A percentile compares a stretch with the other conserved stretches of the same genome.
phyloP scores from a whole-genome alignment of 2,329 filamentous ascomycete genomes.

The Hirsutella thompsonii region DNA sequence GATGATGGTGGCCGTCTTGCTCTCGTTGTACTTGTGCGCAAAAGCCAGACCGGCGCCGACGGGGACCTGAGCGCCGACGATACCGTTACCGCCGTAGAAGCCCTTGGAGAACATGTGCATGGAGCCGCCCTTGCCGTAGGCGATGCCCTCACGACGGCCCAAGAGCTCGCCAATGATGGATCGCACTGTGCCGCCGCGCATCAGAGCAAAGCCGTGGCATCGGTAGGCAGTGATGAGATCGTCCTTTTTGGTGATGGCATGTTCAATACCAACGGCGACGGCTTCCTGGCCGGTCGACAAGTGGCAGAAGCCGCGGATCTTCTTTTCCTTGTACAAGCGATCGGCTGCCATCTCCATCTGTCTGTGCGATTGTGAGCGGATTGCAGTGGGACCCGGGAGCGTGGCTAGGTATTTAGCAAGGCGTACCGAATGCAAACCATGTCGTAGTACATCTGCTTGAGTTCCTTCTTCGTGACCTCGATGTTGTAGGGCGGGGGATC shows the following conservation, averaged over 20 bases:
- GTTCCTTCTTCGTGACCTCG: constrained; percentile 89
- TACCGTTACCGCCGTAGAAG: constrained; percentile 98
- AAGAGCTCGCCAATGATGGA: constrained; percentile 94
- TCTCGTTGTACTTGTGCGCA: constrained; percentile 84
- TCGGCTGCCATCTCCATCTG: constrained; percentile 99
- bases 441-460: constrained; percentile 98
- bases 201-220: constrained; percentile 95
- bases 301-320: constrained; percentile 99
- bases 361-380: constrained; percentile 38
- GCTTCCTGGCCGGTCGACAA: constrained; percentile 96
- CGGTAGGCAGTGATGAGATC: constrained; percentile 97
- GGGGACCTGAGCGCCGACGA: constrained; percentile 95
- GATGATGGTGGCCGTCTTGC: constrained; percentile 75
- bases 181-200: constrained; percentile 84
- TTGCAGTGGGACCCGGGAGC: background rate
- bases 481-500: constrained; percentile 91
- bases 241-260: constrained; percentile 82
- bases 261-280: constrained; percentile 92
- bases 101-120: constrained; percentile 99
- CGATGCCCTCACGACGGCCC: constrained; percentile 88
- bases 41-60: constrained; percentile 95
- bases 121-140: constrained; percentile 96
- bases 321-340: constrained; percentile 99
- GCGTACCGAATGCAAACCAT: constrained; percentile 88
- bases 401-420: background rate